Evolutionary conservation across 73 alveolate genomes (phyloP).

Genomic region (Tetrahymena thermophila): DNA sequence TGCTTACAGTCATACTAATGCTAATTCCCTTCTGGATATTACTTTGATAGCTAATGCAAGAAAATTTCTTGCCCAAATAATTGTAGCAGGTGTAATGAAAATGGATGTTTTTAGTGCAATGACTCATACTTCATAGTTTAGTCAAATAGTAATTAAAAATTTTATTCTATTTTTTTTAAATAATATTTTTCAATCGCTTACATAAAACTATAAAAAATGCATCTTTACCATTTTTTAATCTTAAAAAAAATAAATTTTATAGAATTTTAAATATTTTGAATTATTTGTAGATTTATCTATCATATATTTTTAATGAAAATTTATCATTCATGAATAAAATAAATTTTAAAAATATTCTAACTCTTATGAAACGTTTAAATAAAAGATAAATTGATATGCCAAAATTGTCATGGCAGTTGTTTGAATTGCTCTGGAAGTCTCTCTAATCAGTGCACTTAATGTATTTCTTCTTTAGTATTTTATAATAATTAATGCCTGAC

Average conservation of each 20-base stretch:
- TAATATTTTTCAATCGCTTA: no score
- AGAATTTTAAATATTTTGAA: no score
- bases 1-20: neutral
- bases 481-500: neutral
- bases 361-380: neutral
- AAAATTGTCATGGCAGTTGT: neutral
- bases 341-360: no score
- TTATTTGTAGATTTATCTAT: neutral
- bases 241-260: no score
- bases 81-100: neutral
- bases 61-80: neutral
- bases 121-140: neutral
- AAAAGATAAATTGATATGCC: neutral
- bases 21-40: neutral
- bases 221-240: no score
- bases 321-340: no score
- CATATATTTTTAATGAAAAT: no score
- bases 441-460: neutral
- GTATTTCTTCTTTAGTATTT: neutral
- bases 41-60: neutral
- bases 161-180: neutral
- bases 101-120: neutral
- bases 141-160: neutral
- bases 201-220: no score
- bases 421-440: neutral